phyloP scores from a whole-genome alignment of 2,329 filamentous ascomycete species.

The Pseudocercospora ulei region DNA sequence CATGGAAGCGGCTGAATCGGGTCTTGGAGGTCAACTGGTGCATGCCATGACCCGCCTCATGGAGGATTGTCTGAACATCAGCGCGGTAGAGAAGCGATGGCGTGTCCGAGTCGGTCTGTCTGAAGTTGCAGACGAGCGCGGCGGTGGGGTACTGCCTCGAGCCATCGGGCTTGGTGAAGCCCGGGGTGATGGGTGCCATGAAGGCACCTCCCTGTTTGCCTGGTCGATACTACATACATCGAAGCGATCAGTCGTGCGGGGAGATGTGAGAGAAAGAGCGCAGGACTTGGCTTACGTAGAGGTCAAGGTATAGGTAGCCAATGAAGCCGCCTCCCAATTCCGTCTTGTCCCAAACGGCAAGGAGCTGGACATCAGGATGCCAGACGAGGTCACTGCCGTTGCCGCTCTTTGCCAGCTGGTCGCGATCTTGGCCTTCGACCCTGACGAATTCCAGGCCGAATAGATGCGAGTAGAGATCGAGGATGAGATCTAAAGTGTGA shows the following conservation, averaged over 20 bases:
- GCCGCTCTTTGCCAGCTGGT: slow-evolving; percentile 41
- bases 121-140: slow-evolving; percentile 8
- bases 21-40: slow-evolving; percentile 10
- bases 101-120: slow-evolving; percentile 1
- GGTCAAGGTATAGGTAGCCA: slow-evolving; percentile 18
- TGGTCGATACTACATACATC: not conserved
- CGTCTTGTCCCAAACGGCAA: slow-evolving; percentile 14
- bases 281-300: slow-evolving; percentile 4
- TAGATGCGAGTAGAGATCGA: slow-evolving; percentile 15
- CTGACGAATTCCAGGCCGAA: slow-evolving; percentile 14
- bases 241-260: too few species aligned
- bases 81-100: slow-evolving; percentile 10
- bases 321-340: slow-evolving; percentile 8
- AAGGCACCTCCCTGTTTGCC: slow-evolving; percentile 9
- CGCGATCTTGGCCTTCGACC: slow-evolving; percentile 51
- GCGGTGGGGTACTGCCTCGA: slow-evolving; percentile 10
- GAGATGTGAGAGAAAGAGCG: not conserved
- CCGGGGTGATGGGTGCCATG: slow-evolving; percentile 4
- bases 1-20: slow-evolving; percentile 7
- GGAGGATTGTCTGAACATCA: slow-evolving; percentile 9
- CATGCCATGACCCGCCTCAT: slow-evolving; percentile 18
- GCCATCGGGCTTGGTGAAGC: slow-evolving; percentile 8
- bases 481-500: slow-evolving; percentile 5
- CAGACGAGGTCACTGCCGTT: slow-evolving; percentile 17
- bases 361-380: slow-evolving; percentile 15